Conservation (phyloP, 768 basidiomycete genomes). For the Termitomyces bulborhizus region DNA sequence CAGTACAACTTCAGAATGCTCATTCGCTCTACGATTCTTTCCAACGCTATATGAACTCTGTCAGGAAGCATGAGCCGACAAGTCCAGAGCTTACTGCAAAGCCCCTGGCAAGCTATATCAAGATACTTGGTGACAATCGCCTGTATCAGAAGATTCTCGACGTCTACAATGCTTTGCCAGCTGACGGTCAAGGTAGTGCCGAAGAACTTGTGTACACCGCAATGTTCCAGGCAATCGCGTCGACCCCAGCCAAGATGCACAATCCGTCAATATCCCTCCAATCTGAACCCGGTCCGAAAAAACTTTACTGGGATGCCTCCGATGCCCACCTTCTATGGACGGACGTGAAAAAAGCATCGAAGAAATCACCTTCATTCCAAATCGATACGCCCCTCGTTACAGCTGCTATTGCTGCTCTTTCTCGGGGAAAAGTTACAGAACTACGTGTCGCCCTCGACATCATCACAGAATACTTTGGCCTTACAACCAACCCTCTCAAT, state of each 20-base stretch:
- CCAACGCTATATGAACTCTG: constrained; percentile 39
- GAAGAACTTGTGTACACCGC: constrained; percentile 56
- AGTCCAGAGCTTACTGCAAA: constrained; percentile 41
- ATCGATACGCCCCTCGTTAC: constrained; percentile 51
- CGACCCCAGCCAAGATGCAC: constrained; percentile 20
- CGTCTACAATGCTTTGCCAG: constrained; percentile 62
- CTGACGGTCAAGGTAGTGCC: constrained; percentile 58
- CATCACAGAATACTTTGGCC: constrained; percentile 55
- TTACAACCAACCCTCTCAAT: constrained; percentile 37
- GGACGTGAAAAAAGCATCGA: constrained; percentile 49
- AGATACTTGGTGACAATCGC: constrained; percentile 55
- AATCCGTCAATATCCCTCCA: constrained; percentile 22
- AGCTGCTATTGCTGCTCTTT: constrained; percentile 47
- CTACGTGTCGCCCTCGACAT: constrained; percentile 64
- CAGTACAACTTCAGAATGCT: constrained; percentile 58
- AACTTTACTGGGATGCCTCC: constrained; percentile 31
- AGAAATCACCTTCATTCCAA: constrained; percentile 35
- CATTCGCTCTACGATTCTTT: constrained; percentile 57
- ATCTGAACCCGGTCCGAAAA: not conserved
- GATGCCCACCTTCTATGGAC: constrained; percentile 72
- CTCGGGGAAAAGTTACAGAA: constrained; percentile 51
- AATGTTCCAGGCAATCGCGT: constrained; percentile 50
- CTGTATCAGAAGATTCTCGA: constrained; percentile 67
- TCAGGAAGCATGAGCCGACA: constrained; percentile 41
- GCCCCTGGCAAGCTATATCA: constrained; percentile 59